Conservation (phyloP, 2,329 filamentous ascomycete genomes). For the Sphaerulina populicola region DNA sequence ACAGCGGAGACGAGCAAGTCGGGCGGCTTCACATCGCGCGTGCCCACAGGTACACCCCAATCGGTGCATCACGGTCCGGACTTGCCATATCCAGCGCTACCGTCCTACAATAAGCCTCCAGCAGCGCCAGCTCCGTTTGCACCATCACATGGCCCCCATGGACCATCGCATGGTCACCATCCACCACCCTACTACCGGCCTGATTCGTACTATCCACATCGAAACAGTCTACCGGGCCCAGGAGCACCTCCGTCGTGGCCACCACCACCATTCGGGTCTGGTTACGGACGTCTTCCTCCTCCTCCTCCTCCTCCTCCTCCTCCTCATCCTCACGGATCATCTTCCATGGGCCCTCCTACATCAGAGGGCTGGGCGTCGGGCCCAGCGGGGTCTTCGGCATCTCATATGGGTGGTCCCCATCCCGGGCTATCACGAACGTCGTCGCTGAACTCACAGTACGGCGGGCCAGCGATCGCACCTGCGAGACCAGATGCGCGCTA, state of each 20-base stretch:
- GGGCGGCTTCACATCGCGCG: slow-evolving; percentile 4
- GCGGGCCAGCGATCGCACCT: slow-evolving; percentile 25
- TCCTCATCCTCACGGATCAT: slow-evolving; percentile 8
- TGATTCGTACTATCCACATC: slow-evolving; percentile 9
- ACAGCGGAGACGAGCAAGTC: slow-evolving; percentile 5
- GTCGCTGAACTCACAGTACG: slow-evolving; percentile 13
- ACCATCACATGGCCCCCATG: slow-evolving; percentile 3
- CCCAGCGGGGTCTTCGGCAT: not conserved
- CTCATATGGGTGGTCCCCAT: slow-evolving; percentile 1
- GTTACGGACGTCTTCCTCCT: not conserved
- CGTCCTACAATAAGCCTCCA: slow-evolving; percentile 9
- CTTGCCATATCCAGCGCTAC: slow-evolving; percentile 9
- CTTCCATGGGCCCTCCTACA: not conserved
- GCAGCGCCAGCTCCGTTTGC: slow-evolving; percentile 10
- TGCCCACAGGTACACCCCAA: slow-evolving; percentile 9
- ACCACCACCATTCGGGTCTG: slow-evolving; percentile 7
- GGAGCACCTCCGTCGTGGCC: slow-evolving; percentile 2
- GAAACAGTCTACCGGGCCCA: slow-evolving; percentile 15
- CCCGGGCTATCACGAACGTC: slow-evolving; percentile 5
- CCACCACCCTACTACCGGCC: slow-evolving; percentile 12
- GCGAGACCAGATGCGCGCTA: slow-evolving; percentile 19
- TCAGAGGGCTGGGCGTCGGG: slow-evolving; percentile 6
- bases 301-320: not conserved
- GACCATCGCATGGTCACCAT: not conserved
- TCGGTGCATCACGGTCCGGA: slow-evolving; percentile 2